Evolutionary conservation across 805 yeast genomes (phyloP).

Genomic region (Jamesozyma piceae): DNA sequence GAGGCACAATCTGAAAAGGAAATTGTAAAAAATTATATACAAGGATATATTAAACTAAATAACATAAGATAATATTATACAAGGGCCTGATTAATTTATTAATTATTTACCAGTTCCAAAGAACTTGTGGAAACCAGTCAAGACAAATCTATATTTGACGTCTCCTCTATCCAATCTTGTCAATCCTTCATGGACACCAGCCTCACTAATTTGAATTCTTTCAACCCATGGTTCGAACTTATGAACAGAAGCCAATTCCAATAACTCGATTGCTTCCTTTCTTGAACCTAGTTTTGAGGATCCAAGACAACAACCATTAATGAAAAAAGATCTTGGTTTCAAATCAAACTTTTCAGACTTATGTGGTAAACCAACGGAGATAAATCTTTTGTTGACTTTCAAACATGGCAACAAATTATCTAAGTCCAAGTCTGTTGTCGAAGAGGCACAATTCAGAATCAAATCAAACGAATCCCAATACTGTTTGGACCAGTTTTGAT

Average conservation of each 20-base stretch:
- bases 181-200: constrained; percentile 3
- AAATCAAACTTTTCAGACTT: constrained; percentile 2
- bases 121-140: constrained; percentile 1
- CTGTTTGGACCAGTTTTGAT: neutral
- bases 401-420: constrained; percentile 1
- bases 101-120: constrained; percentile 1
- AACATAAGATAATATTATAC: too few species aligned
- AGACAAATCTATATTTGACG: constrained; percentile 2
- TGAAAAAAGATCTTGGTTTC: neutral
- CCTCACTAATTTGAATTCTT: neutral
- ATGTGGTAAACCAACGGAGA: constrained; percentile 3
- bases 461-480: constrained; percentile 1
- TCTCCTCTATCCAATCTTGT: constrained; percentile 2
- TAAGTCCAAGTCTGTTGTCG: neutral
- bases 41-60: too few species aligned
- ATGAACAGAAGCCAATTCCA: neutral
- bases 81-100: too few species aligned
- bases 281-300: constrained; percentile 2
- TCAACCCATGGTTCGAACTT: constrained; percentile 1
- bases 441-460: constrained; percentile 2
- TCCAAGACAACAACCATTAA: constrained; percentile 1
- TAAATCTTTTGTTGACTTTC: constrained; percentile 1
- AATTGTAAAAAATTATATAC: too few species aligned
- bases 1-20: too few species aligned
- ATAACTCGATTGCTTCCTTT: constrained; percentile 1